Percentiles rank a stretch among this genome's conserved stretches.
Evolutionary conservation across 192 early-diverging fungal species (phyloP).

Genomic region (Coemansia sp.): DNA sequence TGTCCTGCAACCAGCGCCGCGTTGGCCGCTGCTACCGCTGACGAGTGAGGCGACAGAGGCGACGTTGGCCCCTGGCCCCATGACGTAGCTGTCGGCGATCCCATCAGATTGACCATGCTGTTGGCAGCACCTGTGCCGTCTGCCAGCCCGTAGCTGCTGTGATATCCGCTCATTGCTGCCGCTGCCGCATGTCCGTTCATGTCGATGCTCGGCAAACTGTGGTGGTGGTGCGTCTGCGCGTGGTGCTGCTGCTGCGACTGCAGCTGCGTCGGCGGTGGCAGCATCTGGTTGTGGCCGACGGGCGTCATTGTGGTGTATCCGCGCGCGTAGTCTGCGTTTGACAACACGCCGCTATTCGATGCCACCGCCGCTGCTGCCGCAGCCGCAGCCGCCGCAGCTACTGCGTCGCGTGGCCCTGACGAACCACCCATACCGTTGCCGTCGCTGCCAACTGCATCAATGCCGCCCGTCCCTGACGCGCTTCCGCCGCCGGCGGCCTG

Average conservation of each 20-base stretch:
- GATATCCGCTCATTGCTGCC: constrained; percentile 42
- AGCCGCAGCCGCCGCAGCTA: constrained; percentile 34
- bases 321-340: constrained; percentile 41
- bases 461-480: constrained; percentile 26
- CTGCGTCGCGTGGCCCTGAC: constrained; percentile 43
- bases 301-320: constrained; percentile 49
- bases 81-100: constrained; percentile 41
- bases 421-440: constrained; percentile 23
- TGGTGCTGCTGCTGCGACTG: constrained; percentile 39
- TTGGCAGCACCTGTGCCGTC: constrained; percentile 36
- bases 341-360: constrained; percentile 24
- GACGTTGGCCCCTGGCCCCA: constrained; percentile 44
- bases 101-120: constrained; percentile 47
- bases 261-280: constrained; percentile 45
- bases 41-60: constrained; percentile 39
- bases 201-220: constrained; percentile 52
- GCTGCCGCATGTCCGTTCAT: constrained; percentile 48
- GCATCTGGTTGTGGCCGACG: constrained; percentile 38
- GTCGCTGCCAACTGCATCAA: constrained; percentile 30
- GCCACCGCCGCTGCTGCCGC: constrained; percentile 33
- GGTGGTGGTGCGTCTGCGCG: constrained; percentile 28
- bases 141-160: constrained; percentile 53
- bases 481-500: constrained; percentile 35
- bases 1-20: constrained; percentile 39
- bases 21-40: constrained; percentile 34